These are phyloP conservation scores for Acrocalymma vagum DNA, from an alignment of 2,329 filamentous ascomycete species.

Conservation along the genomic window DNA sequence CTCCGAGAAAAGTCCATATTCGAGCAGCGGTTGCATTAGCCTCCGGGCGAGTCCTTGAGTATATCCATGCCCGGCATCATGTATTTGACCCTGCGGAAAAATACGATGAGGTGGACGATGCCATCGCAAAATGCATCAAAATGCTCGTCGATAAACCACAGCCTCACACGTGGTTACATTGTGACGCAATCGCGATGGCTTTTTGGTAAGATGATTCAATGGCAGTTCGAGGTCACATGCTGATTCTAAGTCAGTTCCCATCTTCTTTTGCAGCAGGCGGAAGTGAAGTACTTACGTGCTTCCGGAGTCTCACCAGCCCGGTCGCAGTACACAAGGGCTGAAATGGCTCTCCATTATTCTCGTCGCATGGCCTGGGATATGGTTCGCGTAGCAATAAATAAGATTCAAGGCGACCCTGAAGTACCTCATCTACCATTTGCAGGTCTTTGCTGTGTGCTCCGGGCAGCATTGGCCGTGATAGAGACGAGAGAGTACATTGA, in stretches of 20 bases:
- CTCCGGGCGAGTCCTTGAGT: constrained; percentile 14
- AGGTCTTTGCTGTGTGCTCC: constrained; percentile 18
- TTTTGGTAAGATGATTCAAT: constrained; percentile 9
- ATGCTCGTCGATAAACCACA: constrained; percentile 18
- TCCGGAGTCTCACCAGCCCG: not conserved
- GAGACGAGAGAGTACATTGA: constrained; percentile 8
- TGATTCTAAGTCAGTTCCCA: constrained; percentile 8
- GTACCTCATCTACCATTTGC: constrained; percentile 18
- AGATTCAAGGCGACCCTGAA: constrained; percentile 8
- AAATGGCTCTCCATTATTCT: constrained; percentile 17
- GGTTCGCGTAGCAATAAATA: constrained; percentile 13
- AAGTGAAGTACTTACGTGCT: constrained; percentile 5
- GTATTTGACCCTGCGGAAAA: constrained; percentile 1
- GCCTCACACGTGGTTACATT: constrained; percentile 20
- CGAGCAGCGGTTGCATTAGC: constrained; percentile 15
- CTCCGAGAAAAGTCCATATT: constrained; percentile 18
- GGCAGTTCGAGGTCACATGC: not conserved
- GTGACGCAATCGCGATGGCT: constrained; percentile 20
- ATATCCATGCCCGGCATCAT: constrained; percentile 6
- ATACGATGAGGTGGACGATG: constrained; percentile 14
- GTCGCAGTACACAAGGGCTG: constrained; percentile 8
- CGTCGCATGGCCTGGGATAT: constrained; percentile 25
- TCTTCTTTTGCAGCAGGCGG: constrained; percentile 14
- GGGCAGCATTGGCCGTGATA: constrained; percentile 20
- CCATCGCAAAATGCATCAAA: constrained; percentile 9